Conservation (phyloP, 257 asterid species). For the Linderniella brevidens region DNA sequence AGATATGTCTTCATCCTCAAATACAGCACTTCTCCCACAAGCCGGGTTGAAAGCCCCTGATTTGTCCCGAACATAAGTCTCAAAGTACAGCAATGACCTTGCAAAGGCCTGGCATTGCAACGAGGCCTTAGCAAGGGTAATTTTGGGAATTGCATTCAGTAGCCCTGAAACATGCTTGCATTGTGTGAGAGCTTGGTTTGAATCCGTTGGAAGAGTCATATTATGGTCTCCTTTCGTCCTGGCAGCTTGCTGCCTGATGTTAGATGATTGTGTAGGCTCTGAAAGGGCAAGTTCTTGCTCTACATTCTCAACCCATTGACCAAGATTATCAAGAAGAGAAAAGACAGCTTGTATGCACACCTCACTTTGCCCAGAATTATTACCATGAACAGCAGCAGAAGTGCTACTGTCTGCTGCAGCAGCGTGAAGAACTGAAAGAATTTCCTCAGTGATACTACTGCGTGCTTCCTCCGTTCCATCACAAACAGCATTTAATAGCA, state of each 20-base stretch:
- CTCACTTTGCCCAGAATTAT: conserved; percentile 64
- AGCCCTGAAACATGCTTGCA: conserved; percentile 75
- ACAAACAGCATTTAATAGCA: conserved; percentile 79
- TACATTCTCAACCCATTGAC: conserved; percentile 97
- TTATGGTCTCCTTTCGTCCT: conserved; percentile 51
- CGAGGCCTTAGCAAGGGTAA: conserved; percentile 86
- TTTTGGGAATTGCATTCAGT: conserved; percentile 76
- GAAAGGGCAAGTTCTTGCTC: conserved; percentile 81
- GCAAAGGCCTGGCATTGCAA: conserved; percentile 97
- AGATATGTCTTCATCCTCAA: conserved; percentile 82
- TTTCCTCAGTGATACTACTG: conserved; percentile 63
- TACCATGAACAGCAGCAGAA: conserved; percentile 35
- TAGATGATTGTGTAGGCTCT: conserved; percentile 52
- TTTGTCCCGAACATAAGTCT: conserved; percentile 67
- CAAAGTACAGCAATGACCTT: conserved; percentile 78
- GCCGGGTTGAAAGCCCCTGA: conserved; percentile 95
- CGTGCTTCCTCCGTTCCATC: conserved; percentile 91
- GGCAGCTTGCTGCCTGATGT: conserved; percentile 32
- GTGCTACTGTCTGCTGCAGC: conserved; percentile 54
- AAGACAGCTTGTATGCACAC: conserved; percentile 96
- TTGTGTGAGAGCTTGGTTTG: conserved; percentile 53
- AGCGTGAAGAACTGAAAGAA: conserved; percentile 70
- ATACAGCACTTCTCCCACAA: conserved; percentile 61
- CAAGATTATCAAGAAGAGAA: conserved; percentile 91
- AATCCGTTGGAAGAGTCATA: conserved; percentile 19